Base-by-base conservation (phyloP, 495 filamentous ascomycete species). In the Cairneyella variabilis region DNA sequence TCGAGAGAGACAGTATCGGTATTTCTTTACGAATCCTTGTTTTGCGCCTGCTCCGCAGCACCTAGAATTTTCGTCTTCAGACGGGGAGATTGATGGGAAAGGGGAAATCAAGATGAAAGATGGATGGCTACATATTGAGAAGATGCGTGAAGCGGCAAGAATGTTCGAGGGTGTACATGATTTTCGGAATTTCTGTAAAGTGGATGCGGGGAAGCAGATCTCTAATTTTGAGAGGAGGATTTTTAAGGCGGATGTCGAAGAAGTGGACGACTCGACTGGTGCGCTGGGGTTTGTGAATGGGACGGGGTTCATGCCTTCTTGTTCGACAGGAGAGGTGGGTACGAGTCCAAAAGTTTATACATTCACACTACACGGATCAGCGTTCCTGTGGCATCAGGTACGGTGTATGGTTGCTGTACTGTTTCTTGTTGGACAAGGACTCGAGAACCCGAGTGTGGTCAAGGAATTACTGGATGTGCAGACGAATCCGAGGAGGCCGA, bases 341-440 rank as follows among this genome's bases (percentile, higher is more conserved):
- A 32, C 5, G 14, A 23, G 34, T 20, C 74, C 89, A 12, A 85
- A 88, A 61, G 75, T 96, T 3, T 97, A 95, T 71, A 83, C 86
- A 47, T 91, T 97, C 65, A 82, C 82, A 20, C 76, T 98, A 28
- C 79, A 90, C 42, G 93, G 93, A 14, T 87, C 87, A n/a, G 95
- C 90, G 7, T 98, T 98, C 67, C 72, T 98, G 40, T 98, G 92
- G 92, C 95, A 98, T 66, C 93, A 98, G 69, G 95, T 98, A 56
- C 83, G 93, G 14, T 86, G 89, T 71, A 92, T 98, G 83, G 82
- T 91, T 12, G 77, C 83, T 17, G 76, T 97, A 14, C 71, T 98
- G 25, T 97, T 98, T 69, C 68, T 90, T 8, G 78, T 98, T n/a
- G 93, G 89, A 10, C 95, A 97, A 69, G 85, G 90, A 0, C 76